Conservation (phyloP, 2,329 filamentous ascomycete species). For the Penicillium decumbens region DNA sequence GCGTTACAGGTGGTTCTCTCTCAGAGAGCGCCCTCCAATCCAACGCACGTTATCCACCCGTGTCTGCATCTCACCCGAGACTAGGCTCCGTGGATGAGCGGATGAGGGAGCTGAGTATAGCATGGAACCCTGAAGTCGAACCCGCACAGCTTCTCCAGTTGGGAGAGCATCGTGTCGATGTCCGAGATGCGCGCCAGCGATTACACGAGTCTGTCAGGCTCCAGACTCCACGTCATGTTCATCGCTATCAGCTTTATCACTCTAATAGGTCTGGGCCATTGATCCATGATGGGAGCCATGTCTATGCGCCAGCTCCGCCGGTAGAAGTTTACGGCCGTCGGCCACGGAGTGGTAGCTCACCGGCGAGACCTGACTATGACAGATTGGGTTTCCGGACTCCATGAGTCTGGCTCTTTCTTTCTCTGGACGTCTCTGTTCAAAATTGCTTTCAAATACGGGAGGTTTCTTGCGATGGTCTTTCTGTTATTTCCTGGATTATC, state of each 20-base stretch:
- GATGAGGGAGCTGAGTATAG: conserved; percentile 8
- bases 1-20: conserved; percentile 11
- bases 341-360: conserved; percentile 33
- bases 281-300: conserved; percentile 19
- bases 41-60: conserved; percentile 18
- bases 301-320: conserved; percentile 13
- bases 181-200: conserved; percentile 27
- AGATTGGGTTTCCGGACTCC: conserved; percentile 21
- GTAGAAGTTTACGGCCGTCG: conserved; percentile 20
- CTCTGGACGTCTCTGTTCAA: not conserved
- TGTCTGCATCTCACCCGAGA: conserved; percentile 7
- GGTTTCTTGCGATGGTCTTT: not conserved
- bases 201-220: conserved; percentile 18
- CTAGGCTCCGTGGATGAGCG: conserved; percentile 23
- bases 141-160: conserved; percentile 20
- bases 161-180: conserved; percentile 30
- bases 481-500: not conserved
- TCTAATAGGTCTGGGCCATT: conserved; percentile 29
- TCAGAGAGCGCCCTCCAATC: conserved; percentile 15
- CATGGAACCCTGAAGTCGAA: conserved; percentile 16
- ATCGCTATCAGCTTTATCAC: conserved; percentile 26
- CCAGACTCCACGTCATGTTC: conserved; percentile 13
- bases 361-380: conserved; percentile 23
- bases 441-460: not conserved
- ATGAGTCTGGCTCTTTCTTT: not conserved